phyloP scores from a whole-genome alignment of 371 early-diverging fungal species.

The Lichtheimia ramosa region DNA sequence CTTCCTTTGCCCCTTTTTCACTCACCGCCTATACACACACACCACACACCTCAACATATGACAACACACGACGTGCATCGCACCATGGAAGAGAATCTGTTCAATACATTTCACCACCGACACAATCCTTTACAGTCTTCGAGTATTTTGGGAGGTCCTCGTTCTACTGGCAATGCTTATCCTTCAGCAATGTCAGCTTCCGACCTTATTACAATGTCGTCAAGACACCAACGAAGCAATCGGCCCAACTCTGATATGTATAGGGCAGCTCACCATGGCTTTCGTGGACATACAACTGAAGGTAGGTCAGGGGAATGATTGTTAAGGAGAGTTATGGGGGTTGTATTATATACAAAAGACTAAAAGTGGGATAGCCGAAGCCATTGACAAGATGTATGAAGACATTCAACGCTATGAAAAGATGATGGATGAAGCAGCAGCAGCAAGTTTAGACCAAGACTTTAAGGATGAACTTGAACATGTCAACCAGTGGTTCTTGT shows the following conservation, averaged over 20 bases:
- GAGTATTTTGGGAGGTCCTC: slow-evolving; percentile 2
- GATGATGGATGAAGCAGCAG: slow-evolving; percentile 93
- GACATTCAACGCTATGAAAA: slow-evolving; percentile 90
- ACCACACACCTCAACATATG: slow-evolving; percentile 5
- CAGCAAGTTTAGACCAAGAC: slow-evolving; percentile 87
- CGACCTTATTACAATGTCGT: slow-evolving; percentile 25
- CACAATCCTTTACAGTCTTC: slow-evolving; percentile 16
- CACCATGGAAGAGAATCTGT: slow-evolving; percentile 35
- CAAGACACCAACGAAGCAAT: neutral
- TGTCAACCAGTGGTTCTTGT: slow-evolving; percentile 94
- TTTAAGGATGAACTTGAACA: slow-evolving; percentile 93
- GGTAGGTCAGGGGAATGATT: slow-evolving; percentile 18
- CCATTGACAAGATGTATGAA: slow-evolving; percentile 91
- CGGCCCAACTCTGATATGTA: neutral
- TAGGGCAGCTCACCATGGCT: slow-evolving; percentile 17
- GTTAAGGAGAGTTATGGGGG: slow-evolving; percentile 1
- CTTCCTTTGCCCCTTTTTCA: neutral
- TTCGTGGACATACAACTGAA: slow-evolving; percentile 31
- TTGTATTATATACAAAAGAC: neutral
- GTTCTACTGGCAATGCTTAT: slow-evolving; percentile 12
- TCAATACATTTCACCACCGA: slow-evolving; percentile 34
- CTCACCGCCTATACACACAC: neutral
- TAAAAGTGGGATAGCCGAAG: slow-evolving; percentile 51
- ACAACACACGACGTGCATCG: slow-evolving; percentile 36
- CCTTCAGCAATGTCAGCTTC: slow-evolving; percentile 35